Evolutionary conservation across 2,329 filamentous ascomycete species (phyloP).

Genomic region (Colletotrichum sp.): DNA sequence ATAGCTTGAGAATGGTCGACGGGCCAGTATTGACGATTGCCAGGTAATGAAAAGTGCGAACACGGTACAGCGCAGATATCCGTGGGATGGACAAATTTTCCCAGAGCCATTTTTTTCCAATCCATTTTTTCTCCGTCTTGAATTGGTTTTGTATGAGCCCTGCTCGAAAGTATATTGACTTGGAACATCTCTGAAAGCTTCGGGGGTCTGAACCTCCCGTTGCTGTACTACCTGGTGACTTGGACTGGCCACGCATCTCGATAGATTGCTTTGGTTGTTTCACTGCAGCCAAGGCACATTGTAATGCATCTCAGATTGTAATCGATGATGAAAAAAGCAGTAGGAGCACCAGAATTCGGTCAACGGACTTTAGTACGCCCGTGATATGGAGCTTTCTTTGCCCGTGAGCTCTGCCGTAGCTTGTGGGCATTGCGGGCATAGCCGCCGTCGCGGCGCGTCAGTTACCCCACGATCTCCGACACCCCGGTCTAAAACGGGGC

Average conservation of each 20-base stretch:
- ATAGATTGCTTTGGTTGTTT: background rate
- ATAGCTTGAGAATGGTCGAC: background rate
- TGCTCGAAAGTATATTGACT: rapidly evolving
- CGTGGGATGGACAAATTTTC: background rate
- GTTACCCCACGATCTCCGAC: background rate
- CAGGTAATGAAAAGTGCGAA: background rate
- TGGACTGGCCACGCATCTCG: background rate
- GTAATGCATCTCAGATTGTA: background rate
- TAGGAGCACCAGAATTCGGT: background rate
- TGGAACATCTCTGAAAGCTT: background rate
- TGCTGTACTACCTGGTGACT: background rate
- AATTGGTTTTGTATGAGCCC: background rate
- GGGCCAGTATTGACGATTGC: background rate
- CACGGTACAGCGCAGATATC: background rate
- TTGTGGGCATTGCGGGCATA: background rate
- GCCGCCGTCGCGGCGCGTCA: background rate
- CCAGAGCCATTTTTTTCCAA: background rate
- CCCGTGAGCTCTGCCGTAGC: background rate
- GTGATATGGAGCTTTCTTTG: background rate
- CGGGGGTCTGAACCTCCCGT: background rate
- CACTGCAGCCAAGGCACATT: background rate
- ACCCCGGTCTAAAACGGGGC: background rate
- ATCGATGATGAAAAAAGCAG: background rate
- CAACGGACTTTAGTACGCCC: background rate
- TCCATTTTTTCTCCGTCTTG: rapidly evolving